Evolutionary conservation across 2,329 filamentous ascomycete genomes (phyloP), one percentile per base, ranked within the genome.

Genomic region (Teratosphaeria destructans): DNA sequence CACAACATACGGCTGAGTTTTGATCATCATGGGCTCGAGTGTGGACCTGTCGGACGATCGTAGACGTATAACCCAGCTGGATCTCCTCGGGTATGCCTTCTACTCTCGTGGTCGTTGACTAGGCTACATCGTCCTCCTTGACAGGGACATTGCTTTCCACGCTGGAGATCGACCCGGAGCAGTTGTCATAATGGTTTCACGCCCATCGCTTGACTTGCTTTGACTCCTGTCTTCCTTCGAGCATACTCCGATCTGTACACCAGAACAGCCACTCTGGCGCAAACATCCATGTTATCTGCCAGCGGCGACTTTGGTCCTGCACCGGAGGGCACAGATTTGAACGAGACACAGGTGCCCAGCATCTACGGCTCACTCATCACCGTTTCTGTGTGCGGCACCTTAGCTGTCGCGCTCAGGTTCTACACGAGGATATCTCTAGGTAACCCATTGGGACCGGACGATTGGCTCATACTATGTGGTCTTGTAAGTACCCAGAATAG

Each of bases 291-390:
- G 37, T 43, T 57, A 35, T 6, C 55, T 26, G 37, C 37, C 47
- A 58, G 26, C 35, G 57, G 57, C 47, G 57, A 53, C 47, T 55
- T 58, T 55, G 57, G 57, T 7, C 57, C 57, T n/a, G 52, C 57
- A 19, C 57, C 57, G 11, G n/a, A 26, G 10, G 57, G 57, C 26
- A 27, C 54, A 16, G 52, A 58, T 43, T 23, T 58, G 14, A 55
- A 16, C 16, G 29, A 29, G 26, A 58, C 47, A 8, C 47, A 54
- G 23, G 57, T 54, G 14, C 52, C 57, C n/a, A 58, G 29, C n/a
- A 58, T 58, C 11, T 58, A 58, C 23, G 57, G 47, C 29, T 54
- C 57, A 16, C 37, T 58, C 27, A 54, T 54, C n/a, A 58, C 49
- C 8, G 54, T 39, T 14, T 32, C 47, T 35, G 47, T 58, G 8